Evolutionary conservation across 116 monocot genomes (phyloP).

Genomic region (Phalaenopsis hybrid): DNA sequence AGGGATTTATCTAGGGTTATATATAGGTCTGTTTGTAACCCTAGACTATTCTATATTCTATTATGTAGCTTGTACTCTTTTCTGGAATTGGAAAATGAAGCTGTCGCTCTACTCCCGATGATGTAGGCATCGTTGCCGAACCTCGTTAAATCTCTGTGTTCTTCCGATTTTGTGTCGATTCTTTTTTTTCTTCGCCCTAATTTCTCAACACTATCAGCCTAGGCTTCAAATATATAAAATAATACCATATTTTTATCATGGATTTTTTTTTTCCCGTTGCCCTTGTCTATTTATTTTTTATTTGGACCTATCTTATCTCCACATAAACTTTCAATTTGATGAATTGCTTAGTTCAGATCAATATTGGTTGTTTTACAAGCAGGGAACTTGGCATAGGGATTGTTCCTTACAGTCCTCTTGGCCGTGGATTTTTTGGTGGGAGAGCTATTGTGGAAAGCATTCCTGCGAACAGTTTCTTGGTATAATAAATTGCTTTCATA

Average conservation of each 20-base stretch:
- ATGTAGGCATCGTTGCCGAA: no score
- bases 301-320: not conserved
- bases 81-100: no score
- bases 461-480: slow-evolving; percentile 18
- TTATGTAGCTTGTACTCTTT: no score
- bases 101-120: no score
- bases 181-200: not conserved
- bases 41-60: no score
- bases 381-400: slow-evolving; percentile 39
- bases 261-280: not conserved
- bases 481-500: not conserved
- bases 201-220: not conserved
- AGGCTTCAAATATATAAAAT: no score
- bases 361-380: not conserved
- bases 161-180: not conserved
- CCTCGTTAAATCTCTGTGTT: not conserved
- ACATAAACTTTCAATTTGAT: not conserved
- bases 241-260: not conserved
- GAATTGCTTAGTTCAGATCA: not conserved
- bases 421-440: slow-evolving; percentile 35
- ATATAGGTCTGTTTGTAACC: no score
- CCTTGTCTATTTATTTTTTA: not conserved
- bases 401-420: slow-evolving; percentile 36
- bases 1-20: no score
- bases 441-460: slow-evolving; percentile 21